Base-by-base conservation (phyloP, 2,329 filamentous ascomycete genomes). In the Diplodia scrobiculata region DNA sequence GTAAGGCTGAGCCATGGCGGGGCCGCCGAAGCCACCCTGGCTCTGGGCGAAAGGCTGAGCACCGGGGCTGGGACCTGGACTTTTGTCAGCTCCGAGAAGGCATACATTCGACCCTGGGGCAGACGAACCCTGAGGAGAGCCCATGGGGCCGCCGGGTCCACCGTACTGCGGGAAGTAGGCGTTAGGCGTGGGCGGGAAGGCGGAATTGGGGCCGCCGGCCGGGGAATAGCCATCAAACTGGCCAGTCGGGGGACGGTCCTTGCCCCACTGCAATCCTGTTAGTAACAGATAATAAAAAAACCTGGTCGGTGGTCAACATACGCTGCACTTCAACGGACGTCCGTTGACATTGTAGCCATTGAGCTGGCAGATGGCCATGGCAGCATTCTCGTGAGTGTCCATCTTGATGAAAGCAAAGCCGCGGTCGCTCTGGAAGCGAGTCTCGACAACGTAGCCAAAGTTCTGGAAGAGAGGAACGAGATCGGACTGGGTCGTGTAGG, bases 381-480 rank as follows among this genome's bases (percentile, higher is more conserved):
- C 93, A 2, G 95, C 95, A 75, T 97, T 97, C 81, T 99, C 95
- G 75, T 99, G 95, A 6, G 89, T 90, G 77, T 99, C 95, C 93
- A 99, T 97, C 84, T 99, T 99, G 79, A 99, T 92, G 78, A 99
- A 99, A 7, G 95, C 92, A 77, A 99, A 99, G 14, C 95, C 95
- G 71, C 95, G 91, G 78, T 99, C 95, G 65, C 95, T 92, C 81
- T 99, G 95, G 85, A 99, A 96, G 68, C 95, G 91, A 60, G 94
- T 97, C 81, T 99, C 95, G 62, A 96, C 91, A 52, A 99, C 95
- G 74, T 92, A 98, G 66, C 95, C 95, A 76, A 98, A 99, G 82
- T 98, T 98, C 79, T 97, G 92, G 84, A 99, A 99, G 45, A 99
- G 84, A 5, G 95, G 95, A n/a, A 99, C 91, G 36, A 99, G 87